A percentile compares a stretch with the other conserved stretches of the same genome.
Conservation (phyloP, 202 grass and related monocot genomes). For the Bolboschoenoplectus hybrid region DNA sequence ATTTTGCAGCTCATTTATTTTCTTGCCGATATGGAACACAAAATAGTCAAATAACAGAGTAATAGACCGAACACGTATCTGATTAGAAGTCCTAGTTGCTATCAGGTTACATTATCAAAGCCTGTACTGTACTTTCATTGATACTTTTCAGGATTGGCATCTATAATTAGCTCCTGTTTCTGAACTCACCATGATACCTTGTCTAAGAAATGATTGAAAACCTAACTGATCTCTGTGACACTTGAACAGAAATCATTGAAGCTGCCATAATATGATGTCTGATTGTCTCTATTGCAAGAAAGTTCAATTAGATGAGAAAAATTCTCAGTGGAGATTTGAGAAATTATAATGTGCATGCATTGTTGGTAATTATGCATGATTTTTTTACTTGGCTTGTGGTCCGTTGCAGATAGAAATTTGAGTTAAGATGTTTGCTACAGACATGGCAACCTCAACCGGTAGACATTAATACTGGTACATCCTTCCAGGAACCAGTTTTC, state of each 20-base stretch:
- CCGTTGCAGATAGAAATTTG: not conserved
- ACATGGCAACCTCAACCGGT: not conserved
- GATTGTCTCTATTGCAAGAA: not conserved
- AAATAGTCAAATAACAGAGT: not conserved
- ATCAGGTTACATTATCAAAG: not conserved
- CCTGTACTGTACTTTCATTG: not conserved
- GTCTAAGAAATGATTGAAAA: slow-evolving; percentile 24
- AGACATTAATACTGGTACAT: not conserved
- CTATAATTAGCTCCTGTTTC: not conserved
- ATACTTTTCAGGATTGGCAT: slow-evolving; percentile 7
- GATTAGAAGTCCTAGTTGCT: slow-evolving; percentile 2
- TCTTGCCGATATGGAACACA: not conserved
- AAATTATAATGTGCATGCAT: not conserved
- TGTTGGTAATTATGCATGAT: not conserved
- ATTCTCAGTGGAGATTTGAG: not conserved
- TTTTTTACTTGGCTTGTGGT: not conserved
- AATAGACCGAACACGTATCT: not conserved
- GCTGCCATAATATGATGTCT: slow-evolving; percentile 5
- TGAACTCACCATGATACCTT: slow-evolving; percentile 27
- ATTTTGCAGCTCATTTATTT: not conserved
- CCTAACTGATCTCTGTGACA: not conserved
- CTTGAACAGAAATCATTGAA: slow-evolving; percentile 16
- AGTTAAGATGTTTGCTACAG: not conserved
- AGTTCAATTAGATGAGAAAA: not conserved
- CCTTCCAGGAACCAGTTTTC: not conserved